Base-by-base conservation (phyloP, 768 basidiomycete species). In the Lentinula sp. region DNA sequence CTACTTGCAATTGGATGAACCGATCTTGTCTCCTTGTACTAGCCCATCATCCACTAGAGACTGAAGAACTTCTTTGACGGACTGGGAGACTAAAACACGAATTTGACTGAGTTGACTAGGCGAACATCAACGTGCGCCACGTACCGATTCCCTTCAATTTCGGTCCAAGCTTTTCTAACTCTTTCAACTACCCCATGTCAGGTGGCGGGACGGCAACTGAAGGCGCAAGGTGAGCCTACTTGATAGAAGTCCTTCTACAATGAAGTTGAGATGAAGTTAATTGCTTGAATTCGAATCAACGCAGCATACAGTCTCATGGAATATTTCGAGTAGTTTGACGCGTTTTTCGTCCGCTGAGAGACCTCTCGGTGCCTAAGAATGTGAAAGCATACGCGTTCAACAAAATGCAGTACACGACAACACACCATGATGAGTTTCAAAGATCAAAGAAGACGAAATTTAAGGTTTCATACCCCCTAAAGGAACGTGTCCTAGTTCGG, bases 141-240 rank as follows among this genome's bases (percentile, higher is more conserved):
- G 62, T 72, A 93, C 93, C 91, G 57, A 97, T 94, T 20, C 94
- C 94, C 69, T 95, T 96, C 77, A 90, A 77, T 72, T 95, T 95
- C 15, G 90, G 87, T 0, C 84, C 91, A 7, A 90, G 77, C 71
- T 95, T 96, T 73, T 98, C 95, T 20, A 97, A 79, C 66, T 98
- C 95, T 71, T 96, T 97, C 52, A 98, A 79, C 85, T 64, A 51
- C 16, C 42, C 15, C 39, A 15, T 2, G 32, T 6, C 23, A 10
- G 28, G 23, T 18, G 16, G 0, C 18, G 16, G 7, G 3, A 46
- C 23, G 16, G 16, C 5, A 20, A 57, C 16, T 16, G 12, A 33
- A 10, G 20, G n/a, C 53, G 18, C 49, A 20, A 61, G 49, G 28
- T 4, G 46, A 48, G 23, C 55, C 12, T 28, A 81, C 87, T 74